phyloP scores from a whole-genome alignment of 2,329 filamentous ascomycete genomes.

The Calonectria pseudoreteaudii region DNA sequence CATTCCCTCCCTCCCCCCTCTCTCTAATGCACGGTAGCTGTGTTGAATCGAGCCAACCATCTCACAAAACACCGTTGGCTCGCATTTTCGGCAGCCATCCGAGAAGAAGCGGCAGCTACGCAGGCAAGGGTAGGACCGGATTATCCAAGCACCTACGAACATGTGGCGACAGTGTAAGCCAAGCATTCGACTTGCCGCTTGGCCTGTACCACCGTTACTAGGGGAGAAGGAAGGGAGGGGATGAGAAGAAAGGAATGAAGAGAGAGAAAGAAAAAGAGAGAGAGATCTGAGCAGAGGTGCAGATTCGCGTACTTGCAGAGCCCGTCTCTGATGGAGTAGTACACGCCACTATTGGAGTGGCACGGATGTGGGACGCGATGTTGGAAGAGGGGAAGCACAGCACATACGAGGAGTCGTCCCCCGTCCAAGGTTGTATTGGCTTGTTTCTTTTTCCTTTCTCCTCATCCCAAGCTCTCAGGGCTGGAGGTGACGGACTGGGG shows the following conservation, averaged over 20 bases:
- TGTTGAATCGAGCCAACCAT: background rate
- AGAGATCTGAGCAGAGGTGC: constrained; percentile 42
- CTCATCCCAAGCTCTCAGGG: background rate
- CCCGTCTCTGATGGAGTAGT: constrained; percentile 45
- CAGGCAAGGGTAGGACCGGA: constrained; percentile 5
- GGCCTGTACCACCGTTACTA: constrained; percentile 27
- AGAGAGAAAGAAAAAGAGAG: too few species aligned
- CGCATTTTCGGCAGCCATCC: constrained; percentile 10
- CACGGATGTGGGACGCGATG: constrained; percentile 1
- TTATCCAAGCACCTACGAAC: constrained; percentile 40
- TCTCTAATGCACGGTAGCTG: background rate
- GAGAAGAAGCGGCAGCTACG: background rate
- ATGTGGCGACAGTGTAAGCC: constrained; percentile 33
- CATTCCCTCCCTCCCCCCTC: too few species aligned
- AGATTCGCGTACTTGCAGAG: constrained; percentile 46
- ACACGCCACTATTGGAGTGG: constrained; percentile 27
- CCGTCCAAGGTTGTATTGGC: constrained; percentile 8
- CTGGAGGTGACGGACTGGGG: constrained; percentile 1
- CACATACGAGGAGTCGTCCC: constrained; percentile 39
- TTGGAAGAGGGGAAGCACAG: constrained; percentile 25
- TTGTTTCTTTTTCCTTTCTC: background rate
- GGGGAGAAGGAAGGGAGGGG: background rate
- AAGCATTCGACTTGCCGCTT: background rate
- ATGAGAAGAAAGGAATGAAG: constrained; percentile 6
- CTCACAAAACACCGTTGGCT: background rate